Base-by-base conservation (phyloP, 768 basidiomycete species). In the Amanita pallidorosea region DNA sequence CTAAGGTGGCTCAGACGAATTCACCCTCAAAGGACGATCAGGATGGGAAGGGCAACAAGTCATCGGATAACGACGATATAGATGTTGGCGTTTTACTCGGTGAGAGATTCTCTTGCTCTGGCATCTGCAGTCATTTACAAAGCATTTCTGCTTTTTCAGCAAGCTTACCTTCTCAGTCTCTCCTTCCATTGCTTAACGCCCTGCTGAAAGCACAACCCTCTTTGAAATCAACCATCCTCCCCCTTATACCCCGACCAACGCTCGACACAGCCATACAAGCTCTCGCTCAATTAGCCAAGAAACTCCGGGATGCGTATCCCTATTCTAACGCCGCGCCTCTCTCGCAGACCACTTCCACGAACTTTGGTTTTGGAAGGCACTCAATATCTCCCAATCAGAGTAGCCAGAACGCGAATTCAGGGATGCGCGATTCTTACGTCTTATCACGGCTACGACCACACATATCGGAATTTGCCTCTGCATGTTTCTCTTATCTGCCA, bases 391-490 rank as follows among this genome's bases (percentile, higher is more conserved):
- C 49, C 27, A 45, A 55, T 54, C 62, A 57, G 53, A 53, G 53
- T 42, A 27, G 15, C 42, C 62, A 61, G 36, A 63, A 65, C 40
- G n/a, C 68, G 69, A 47, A 64, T 44, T 40, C 74, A 44, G 78
- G 78, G 34, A 91, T 90, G 86, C 81, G 89, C 53, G 83, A 88
- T 52, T 79, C 82, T 5, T 92, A 92, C 63, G 74, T 91, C 56
- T 65, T 80, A 35, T 86, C 82, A 15, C 76, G 89, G 49, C 70
- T 92, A 15, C 77, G 83, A 44, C 83, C 85, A 13, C 81, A 84
- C 63, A 79, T 90, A 45, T 67, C 73, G 47, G 88, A 90, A 47
- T 92, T 88, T 57, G 80, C 83, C 27, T 76, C 88, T 2, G 77
- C 83, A 27, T 86, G 79, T 63, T 74, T 81, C 63, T 84, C 89